phyloP scores from a whole-genome alignment of 805 yeast genomes.

The Saturnispora hagleri region DNA sequence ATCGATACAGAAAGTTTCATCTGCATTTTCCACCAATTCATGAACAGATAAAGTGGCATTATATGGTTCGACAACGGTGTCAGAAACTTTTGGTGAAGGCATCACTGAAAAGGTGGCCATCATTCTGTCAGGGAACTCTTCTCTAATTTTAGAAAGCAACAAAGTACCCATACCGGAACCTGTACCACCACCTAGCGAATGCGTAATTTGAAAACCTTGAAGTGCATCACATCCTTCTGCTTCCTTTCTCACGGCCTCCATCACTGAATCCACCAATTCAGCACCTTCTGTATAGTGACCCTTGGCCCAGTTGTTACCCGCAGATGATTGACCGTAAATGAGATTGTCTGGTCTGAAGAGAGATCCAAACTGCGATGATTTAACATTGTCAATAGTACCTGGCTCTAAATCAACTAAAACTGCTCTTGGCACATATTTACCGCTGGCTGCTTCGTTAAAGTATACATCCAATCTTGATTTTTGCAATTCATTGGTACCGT shows the following conservation, averaged over 20 bases:
- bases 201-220: constrained; percentile 90
- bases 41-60: constrained; percentile 87
- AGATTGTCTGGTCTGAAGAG: constrained; percentile 88
- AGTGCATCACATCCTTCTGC: constrained; percentile 88
- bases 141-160: constrained; percentile 75
- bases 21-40: constrained; percentile 83
- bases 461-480: constrained; percentile 59
- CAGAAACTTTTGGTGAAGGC: constrained; percentile 86
- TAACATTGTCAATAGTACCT: constrained; percentile 82
- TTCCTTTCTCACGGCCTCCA: constrained; percentile 87
- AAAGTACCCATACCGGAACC: constrained; percentile 96
- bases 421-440: constrained; percentile 90
- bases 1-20: constrained; percentile 92
- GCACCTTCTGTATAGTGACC: constrained; percentile 97
- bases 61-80: constrained; percentile 92
- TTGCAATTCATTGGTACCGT: constrained; percentile 47
- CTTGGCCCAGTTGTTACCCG: constrained; percentile 96
- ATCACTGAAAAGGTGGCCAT: constrained; percentile 91
- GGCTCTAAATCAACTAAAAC: constrained; percentile 91
- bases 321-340: constrained; percentile 83
- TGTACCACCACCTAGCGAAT: constrained; percentile 84
- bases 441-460: constrained; percentile 78
- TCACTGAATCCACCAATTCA: constrained; percentile 79
- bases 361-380: constrained; percentile 71
- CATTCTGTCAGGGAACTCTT: constrained; percentile 93